phyloP scores from a whole-genome alignment of 805 yeast species.

The Tetrapisispora pingtungensis region DNA sequence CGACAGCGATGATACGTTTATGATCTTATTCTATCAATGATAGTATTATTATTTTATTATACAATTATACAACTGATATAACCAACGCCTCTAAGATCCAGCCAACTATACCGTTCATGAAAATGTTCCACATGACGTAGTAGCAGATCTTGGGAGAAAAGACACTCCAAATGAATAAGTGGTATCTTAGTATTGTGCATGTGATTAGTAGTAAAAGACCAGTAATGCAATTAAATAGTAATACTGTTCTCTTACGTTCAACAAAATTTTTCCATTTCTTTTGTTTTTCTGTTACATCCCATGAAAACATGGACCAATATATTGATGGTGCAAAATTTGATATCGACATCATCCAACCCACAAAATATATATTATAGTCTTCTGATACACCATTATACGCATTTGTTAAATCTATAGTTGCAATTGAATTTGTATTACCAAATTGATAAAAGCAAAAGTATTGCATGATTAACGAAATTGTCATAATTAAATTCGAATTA shows the following conservation, averaged over 20 bases:
- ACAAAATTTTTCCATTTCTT: slow-evolving; percentile 12
- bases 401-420: slow-evolving; percentile 82
- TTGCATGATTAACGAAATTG: slow-evolving; percentile 43
- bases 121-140: slow-evolving; percentile 62
- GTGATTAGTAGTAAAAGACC: slow-evolving; percentile 54
- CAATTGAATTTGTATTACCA: slow-evolving; percentile 87
- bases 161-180: slow-evolving; percentile 94
- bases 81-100: slow-evolving; percentile 17
- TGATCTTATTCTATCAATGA: too few species aligned
- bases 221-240: slow-evolving; percentile 49
- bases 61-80: background rate
- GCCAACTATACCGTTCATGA: slow-evolving; percentile 38
- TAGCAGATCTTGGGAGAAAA: slow-evolving; percentile 87
- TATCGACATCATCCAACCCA: slow-evolving; percentile 68
- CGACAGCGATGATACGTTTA: too few species aligned
- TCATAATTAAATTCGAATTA: slow-evolving; percentile 7
- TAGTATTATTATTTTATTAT: too few species aligned
- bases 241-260: slow-evolving; percentile 17
- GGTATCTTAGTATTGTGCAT: slow-evolving; percentile 68
- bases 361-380: slow-evolving; percentile 56
- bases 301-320: slow-evolving; percentile 52
- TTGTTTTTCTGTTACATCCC: slow-evolving; percentile 17
- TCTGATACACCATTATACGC: slow-evolving; percentile 77
- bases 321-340: slow-evolving; percentile 84
- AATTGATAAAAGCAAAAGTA: slow-evolving; percentile 73